These are phyloP conservation scores for Boletales sp. DNA, from an alignment of 768 basidiomycete species.

Conservation along the genomic window DNA sequence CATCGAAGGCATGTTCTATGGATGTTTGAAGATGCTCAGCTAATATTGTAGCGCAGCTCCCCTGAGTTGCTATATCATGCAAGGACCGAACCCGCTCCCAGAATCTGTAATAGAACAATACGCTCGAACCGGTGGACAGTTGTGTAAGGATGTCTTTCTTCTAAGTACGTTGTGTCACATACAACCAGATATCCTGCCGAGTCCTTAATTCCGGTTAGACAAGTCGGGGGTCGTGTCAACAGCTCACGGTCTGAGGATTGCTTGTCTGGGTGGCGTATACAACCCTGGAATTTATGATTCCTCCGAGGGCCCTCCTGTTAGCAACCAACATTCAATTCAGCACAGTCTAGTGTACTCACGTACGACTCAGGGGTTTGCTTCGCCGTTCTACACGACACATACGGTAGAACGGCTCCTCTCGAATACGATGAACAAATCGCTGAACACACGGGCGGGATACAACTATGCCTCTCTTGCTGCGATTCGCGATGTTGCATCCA, in stretches of 20 bases:
- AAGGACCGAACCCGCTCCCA: slow-evolving; percentile 77
- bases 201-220: slow-evolving; percentile 40
- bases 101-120: slow-evolving; percentile 70
- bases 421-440: slow-evolving; percentile 57
- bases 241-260: slow-evolving; percentile 76
- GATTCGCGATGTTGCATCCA: slow-evolving; percentile 57
- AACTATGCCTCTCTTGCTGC: slow-evolving; percentile 64
- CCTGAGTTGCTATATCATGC: slow-evolving; percentile 89
- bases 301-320: slow-evolving; percentile 62
- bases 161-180: slow-evolving; percentile 56
- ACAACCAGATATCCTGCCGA: not conserved
- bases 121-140: slow-evolving; percentile 69
- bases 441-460: slow-evolving; percentile 39
- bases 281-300: slow-evolving; percentile 56
- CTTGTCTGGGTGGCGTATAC: slow-evolving; percentile 78
- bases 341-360: not conserved
- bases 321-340: slow-evolving; percentile 20
- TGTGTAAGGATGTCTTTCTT: slow-evolving; percentile 80
- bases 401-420: slow-evolving; percentile 71
- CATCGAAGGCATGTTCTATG: slow-evolving; percentile 52
- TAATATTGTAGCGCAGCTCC: slow-evolving; percentile 52
- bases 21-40: not conserved
- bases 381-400: slow-evolving; percentile 69
- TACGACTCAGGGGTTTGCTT: slow-evolving; percentile 60
- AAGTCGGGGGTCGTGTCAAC: slow-evolving; percentile 83